Percentiles rank a stretch among this genome's conserved stretches.
Conservation (phyloP, 495 filamentous ascomycete genomes). For the Penicillium atrosanguineum region DNA sequence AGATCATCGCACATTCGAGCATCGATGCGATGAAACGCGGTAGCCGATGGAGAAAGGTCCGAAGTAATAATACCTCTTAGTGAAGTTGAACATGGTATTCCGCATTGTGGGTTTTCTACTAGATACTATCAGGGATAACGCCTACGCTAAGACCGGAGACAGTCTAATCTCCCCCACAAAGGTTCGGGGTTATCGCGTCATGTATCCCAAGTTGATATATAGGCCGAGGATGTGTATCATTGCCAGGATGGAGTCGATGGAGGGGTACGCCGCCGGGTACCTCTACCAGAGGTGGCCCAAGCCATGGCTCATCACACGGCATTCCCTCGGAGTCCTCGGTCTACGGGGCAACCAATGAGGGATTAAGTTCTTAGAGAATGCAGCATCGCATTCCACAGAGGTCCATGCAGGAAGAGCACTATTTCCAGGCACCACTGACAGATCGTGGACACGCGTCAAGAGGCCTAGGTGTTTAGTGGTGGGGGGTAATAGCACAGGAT, state of each 20-base stretch:
- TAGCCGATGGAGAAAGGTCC: no score
- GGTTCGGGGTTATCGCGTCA: background rate
- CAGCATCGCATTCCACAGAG: background rate
- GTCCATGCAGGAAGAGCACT: background rate
- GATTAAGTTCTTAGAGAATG: background rate
- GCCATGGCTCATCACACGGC: background rate
- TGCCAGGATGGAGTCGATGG: background rate
- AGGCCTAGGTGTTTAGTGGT: background rate
- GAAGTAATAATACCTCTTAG: background rate
- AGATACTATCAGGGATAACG: background rate
- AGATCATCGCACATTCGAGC: background rate
- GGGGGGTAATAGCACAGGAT: background rate
- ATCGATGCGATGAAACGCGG: background rate
- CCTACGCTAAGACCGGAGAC: no score
- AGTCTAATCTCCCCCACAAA: background rate
- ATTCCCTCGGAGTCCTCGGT: constrained; percentile 11
- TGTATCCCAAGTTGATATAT: background rate
- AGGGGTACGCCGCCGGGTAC: background rate
- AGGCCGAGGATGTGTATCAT: background rate
- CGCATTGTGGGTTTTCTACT: background rate
- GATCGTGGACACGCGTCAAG: constrained; percentile 5
- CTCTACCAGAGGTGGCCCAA: background rate
- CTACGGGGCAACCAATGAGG: constrained; percentile 1
- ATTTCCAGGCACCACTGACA: background rate
- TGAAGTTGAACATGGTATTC: background rate